phyloP scores from a whole-genome alignment of 108 stramenopile species.

The Heterococcus sp. region DNA sequence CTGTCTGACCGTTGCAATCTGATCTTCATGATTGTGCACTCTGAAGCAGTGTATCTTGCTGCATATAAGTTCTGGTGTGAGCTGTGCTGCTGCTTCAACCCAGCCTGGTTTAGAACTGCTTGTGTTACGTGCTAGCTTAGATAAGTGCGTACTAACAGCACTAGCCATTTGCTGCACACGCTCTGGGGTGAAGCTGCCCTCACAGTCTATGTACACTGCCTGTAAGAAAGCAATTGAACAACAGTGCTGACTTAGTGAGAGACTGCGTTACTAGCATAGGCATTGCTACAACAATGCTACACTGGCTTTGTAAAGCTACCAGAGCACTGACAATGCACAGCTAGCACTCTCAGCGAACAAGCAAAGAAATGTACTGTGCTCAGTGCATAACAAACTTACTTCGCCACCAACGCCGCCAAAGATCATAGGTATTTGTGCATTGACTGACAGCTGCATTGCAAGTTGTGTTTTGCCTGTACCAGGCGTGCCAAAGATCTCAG shows the following conservation, averaged over 20 bases:
- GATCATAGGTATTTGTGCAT: conserved; percentile 68
- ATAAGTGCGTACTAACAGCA: conserved; percentile 63
- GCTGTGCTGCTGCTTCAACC: background rate
- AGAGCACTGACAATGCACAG: no score
- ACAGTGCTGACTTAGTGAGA: no score
- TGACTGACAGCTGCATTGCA: conserved; percentile 84
- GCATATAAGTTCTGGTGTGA: conserved; percentile 61
- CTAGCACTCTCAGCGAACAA: no score
- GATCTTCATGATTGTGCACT: conserved; percentile 77
- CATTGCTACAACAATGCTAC: no score
- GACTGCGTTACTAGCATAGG: no score
- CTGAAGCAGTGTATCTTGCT: conserved; percentile 83
- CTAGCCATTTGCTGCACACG: conserved; percentile 73
- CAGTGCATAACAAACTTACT: no score
- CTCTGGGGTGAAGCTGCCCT: conserved; percentile 81
- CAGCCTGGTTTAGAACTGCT: no score
- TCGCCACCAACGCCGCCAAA: conserved; percentile 83
- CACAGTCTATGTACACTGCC: conserved; percentile 72
- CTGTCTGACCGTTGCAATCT: conserved; percentile 70
- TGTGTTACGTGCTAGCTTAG: background rate
- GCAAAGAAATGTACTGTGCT: no score
- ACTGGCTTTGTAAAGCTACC: no score
- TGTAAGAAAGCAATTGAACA: no score
- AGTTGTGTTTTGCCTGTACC: conserved; percentile 92
- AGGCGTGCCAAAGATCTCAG: conserved; percentile 65